These are phyloP conservation scores for Globisporangium takayamanum DNA, from an alignment of 352 stramenopile species.

Conservation along the genomic window DNA sequence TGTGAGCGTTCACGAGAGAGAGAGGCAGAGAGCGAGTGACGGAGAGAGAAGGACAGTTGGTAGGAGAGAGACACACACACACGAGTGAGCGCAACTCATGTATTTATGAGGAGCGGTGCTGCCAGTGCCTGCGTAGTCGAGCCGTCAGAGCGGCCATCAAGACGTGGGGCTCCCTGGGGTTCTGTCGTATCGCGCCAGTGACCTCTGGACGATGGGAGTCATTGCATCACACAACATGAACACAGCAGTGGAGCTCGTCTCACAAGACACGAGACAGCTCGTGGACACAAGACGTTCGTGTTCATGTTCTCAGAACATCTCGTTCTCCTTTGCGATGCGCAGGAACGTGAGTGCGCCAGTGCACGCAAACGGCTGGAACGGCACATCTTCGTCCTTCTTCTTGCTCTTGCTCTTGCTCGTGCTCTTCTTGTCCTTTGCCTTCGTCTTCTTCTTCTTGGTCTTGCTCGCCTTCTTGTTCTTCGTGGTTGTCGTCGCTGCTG, in stretches of 20 bases:
- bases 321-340: slow-evolving; percentile 63
- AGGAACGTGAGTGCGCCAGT: slow-evolving; percentile 54
- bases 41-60: no score
- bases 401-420: slow-evolving; percentile 22
- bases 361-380: slow-evolving; percentile 63
- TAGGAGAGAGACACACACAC: no score
- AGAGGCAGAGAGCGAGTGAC: not conserved
- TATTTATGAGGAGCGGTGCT: no score
- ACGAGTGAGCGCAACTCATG: no score
- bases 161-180: no score
- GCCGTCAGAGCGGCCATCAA: no score
- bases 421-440: slow-evolving; percentile 10
- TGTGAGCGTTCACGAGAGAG: not conserved
- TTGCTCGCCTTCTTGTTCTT: slow-evolving; percentile 1
- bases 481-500: not conserved
- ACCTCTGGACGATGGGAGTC: no score
- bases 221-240: no score
- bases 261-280: no score
- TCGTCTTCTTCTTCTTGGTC: slow-evolving; percentile 6
- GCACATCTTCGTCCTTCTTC: slow-evolving; percentile 9
- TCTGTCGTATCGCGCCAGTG: no score
- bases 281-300: not conserved
- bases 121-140: no score
- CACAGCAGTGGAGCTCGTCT: no score
- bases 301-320: slow-evolving; percentile 45